Conservation (phyloP, 2,329 filamentous ascomycete genomes). For the Sporothrix luriei region DNA sequence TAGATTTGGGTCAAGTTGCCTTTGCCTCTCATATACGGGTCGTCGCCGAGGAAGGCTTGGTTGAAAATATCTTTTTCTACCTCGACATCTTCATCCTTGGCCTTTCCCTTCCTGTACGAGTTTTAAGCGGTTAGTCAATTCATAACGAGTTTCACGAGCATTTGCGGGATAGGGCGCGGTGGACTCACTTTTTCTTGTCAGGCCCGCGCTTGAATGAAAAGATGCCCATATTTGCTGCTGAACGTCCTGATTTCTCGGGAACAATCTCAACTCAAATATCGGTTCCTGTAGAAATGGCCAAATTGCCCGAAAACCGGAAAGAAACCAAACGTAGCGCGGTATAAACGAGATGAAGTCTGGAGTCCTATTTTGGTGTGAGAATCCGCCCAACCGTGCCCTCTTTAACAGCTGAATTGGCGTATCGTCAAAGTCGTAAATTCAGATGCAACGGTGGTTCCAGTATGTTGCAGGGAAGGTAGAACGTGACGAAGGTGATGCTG, state of each 20-base stretch:
- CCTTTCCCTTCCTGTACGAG: slow-evolving; percentile 40
- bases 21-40: slow-evolving; percentile 45
- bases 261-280: background rate
- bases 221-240: slow-evolving; percentile 55
- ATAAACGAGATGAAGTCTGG: background rate
- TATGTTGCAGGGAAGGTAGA: background rate
- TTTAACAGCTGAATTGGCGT: slow-evolving; percentile 1
- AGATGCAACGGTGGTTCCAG: background rate
- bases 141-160: background rate
- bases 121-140: background rate
- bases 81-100: slow-evolving; percentile 29
- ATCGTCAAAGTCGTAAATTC: slow-evolving; percentile 1
- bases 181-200: slow-evolving; percentile 59
- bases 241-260: background rate
- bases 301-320: background rate
- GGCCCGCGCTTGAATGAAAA: slow-evolving; percentile 61
- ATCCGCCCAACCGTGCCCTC: slow-evolving; percentile 16
- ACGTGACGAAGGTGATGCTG: slow-evolving; percentile 10
- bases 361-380: slow-evolving; percentile 1
- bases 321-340: background rate
- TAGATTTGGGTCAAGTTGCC: slow-evolving; percentile 26
- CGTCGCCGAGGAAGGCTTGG: slow-evolving; percentile 43
- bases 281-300: background rate
- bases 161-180: background rate
- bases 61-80: slow-evolving; percentile 42